Evolutionary conservation across 2,329 filamentous ascomycete species (phyloP).

Genomic region (Fusarium agapanthi): DNA sequence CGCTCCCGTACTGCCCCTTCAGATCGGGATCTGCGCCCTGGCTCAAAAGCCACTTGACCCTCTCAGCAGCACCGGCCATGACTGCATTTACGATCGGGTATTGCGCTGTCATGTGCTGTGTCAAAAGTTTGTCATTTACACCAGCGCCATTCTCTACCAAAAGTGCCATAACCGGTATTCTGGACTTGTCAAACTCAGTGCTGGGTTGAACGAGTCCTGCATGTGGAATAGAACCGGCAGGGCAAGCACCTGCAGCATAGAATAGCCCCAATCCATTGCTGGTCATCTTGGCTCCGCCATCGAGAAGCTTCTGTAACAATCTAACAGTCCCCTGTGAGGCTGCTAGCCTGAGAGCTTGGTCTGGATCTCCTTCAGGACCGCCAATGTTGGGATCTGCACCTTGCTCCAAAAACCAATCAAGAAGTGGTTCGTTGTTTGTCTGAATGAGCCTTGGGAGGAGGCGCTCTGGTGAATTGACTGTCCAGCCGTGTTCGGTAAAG

Average conservation of each 20-base stretch:
- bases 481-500: conserved; percentile 22
- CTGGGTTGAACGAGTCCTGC: neutral
- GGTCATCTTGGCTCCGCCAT: conserved; percentile 16
- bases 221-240: neutral
- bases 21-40: conserved; percentile 25
- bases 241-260: conserved; percentile 18
- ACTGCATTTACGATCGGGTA: conserved; percentile 33
- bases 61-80: conserved; percentile 27
- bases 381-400: conserved; percentile 33
- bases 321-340: conserved; percentile 10
- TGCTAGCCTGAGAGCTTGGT: conserved; percentile 18
- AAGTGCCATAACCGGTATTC: conserved; percentile 30
- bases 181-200: conserved; percentile 12
- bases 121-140: conserved; percentile 10
- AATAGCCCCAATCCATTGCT: conserved; percentile 27
- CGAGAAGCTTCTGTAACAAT: conserved; percentile 21
- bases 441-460: conserved; percentile 12
- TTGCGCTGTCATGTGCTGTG: conserved; percentile 7
- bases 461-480: conserved; percentile 11
- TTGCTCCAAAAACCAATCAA: conserved; percentile 33
- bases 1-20: conserved; percentile 25
- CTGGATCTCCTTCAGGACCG: conserved; percentile 7
- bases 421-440: neutral
- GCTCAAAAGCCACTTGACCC: conserved; percentile 29
- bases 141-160: conserved; percentile 21